Evolutionary conservation across 2,329 filamentous ascomycete genomes (phyloP).

Genomic region (Phyllosticta ampelicida): DNA sequence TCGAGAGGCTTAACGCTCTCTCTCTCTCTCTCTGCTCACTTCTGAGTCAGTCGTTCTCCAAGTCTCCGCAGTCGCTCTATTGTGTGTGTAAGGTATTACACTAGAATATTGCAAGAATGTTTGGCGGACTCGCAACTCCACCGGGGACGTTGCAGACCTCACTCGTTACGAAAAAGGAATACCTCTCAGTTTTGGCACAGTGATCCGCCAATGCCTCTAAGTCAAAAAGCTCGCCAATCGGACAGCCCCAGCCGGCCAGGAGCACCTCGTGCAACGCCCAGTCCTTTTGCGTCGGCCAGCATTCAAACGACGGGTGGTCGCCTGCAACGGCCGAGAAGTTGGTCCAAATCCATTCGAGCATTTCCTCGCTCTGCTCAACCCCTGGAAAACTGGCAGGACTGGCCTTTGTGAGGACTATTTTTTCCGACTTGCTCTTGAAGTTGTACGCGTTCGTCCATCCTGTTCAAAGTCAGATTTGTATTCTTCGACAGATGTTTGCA

Average conservation of each 20-base stretch:
- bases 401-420: conserved; percentile 10
- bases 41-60: no score
- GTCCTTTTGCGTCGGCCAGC: conserved; percentile 23
- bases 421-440: conserved; percentile 7
- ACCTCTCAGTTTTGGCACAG: conserved; percentile 20
- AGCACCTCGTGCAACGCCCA: conserved; percentile 16
- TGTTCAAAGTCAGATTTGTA: not conserved
- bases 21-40: no score
- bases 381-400: conserved; percentile 10
- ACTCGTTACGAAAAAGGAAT: conserved; percentile 41
- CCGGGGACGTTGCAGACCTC: conserved; percentile 40
- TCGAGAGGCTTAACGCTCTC: no score
- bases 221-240: conserved; percentile 27
- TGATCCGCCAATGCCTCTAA: conserved; percentile 20
- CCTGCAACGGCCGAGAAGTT: conserved; percentile 53
- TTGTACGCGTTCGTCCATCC: conserved; percentile 16
- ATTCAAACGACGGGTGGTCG: conserved; percentile 52
- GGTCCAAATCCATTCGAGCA: conserved; percentile 54
- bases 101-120: conserved; percentile 16
- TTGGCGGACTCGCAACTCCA: conserved; percentile 21
- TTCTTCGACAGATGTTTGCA: not conserved
- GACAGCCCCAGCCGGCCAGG: conserved; percentile 22
- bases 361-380: conserved; percentile 27
- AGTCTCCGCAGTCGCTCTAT: no score
- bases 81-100: no score